phyloP scores from a whole-genome alignment of 192 early-diverging fungal genomes.

The Coemansia sp. region DNA sequence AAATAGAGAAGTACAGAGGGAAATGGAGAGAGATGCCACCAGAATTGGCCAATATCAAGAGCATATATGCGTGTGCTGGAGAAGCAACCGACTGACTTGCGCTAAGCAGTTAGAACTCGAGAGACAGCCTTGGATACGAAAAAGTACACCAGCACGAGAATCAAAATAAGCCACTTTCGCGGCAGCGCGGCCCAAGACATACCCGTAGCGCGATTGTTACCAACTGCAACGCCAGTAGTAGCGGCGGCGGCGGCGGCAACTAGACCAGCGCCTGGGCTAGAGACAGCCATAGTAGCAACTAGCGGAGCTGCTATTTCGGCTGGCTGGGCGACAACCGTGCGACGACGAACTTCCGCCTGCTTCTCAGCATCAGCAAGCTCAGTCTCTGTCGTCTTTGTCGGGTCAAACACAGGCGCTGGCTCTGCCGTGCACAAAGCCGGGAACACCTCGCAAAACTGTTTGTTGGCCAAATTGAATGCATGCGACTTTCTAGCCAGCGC shows the following conservation, averaged over 20 bases:
- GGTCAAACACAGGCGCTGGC: conserved; percentile 8
- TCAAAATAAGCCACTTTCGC: conserved; percentile 47
- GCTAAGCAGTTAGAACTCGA: conserved; percentile 34
- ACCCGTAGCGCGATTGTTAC: conserved; percentile 10
- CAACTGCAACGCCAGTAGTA: not conserved
- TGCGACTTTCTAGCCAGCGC: conserved; percentile 77
- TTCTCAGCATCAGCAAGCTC: not conserved
- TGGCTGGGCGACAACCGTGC: not conserved
- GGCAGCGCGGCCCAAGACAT: conserved; percentile 20
- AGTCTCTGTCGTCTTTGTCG: not conserved
- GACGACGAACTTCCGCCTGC: not conserved
- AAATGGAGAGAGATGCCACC: not conserved
- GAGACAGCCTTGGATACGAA: conserved; percentile 45
- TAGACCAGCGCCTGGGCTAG: not conserved
- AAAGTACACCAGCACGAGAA: conserved; percentile 43
- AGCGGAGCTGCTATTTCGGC: not conserved
- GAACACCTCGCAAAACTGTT: conserved; percentile 79
- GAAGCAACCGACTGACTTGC: not conserved
- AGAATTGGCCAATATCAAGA: not conserved
- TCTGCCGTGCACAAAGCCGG: conserved; percentile 75
- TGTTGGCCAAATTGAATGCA: conserved; percentile 73
- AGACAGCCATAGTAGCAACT: not conserved
- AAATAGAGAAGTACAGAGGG: conserved; percentile 13
- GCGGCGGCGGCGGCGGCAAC: conserved; percentile 6
- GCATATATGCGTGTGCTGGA: not conserved